Base-by-base conservation (phyloP, 805 yeast species). In the Zygosaccharomyces kombuchaensis region DNA sequence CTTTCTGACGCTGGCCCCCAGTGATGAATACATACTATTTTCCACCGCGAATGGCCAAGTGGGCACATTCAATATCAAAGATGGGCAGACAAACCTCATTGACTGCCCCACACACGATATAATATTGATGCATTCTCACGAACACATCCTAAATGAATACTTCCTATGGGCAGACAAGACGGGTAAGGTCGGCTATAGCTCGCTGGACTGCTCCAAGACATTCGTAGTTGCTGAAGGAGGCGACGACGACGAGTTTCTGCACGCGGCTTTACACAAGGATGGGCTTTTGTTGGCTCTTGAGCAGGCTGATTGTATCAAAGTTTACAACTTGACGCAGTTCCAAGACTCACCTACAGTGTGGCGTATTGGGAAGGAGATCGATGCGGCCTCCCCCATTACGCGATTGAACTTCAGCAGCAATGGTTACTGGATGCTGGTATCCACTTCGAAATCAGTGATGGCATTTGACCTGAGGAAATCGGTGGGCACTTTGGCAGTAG, bases 251-350 rank as follows among this genome's bases (percentile, higher is more conserved):
- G 16, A 42, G 14, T 45, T 31, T 32, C 37, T 34, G 19, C 42
- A 37, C 16, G 52, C 49, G 9, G 42, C 46, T 2, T 34, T 67
- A 13, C 75, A 71, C 47, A 66, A 63, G 32, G 75, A 71, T 52
- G 74, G 75, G 4, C 39, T 62, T 3, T 41, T 70, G 17, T 36
- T 70, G 8, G 69, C 70, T 5, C 37, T 62, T 22, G 54, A 41
- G 6, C 17, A 32, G 13, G 22, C 41, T 4, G 40, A 36, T 39
- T 36, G 41, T n/a, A 31, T 59, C 14, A 34, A 45, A 9, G 41
- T 58, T 2, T 31, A 43, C 9, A 53, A 55, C 41, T 17, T 61
- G n/a, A 37, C 46, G 7, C 39, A 50, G 8, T 50, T 57, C 12
- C 13, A 30, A 9, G 55, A 46, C 9, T 27, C 29, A 1, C 51